Base-by-base conservation (phyloP, 2,329 filamentous ascomycete species). In the Ramichloridium luteum region DNA sequence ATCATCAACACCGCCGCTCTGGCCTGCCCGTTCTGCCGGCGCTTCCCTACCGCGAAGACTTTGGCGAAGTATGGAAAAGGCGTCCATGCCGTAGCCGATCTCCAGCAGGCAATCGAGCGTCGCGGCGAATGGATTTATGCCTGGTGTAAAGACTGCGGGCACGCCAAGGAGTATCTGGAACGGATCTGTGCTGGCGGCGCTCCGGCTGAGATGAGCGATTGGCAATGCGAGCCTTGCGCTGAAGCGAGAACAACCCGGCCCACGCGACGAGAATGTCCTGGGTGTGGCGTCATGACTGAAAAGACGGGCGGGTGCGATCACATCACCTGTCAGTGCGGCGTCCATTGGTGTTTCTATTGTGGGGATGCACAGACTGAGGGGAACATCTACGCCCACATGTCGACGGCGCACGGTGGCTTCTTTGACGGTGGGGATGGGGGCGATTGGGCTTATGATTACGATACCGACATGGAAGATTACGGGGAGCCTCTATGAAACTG, bases 261-360 rank as follows among this genome's bases (percentile, higher is more conserved):
- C 1, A 20, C 8, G 15, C 35, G 11, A 25, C 31, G 16, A 17
- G 13, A 14, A 6, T 37, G 34, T 20, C 37, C 31, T 13, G 34
- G 23, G 2, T 39, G 37, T 18, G 37, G 30, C 3, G 13, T 34
- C 6, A 11, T 33, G 10, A 39, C 36, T 2, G 33, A 39, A 16
- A 40, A 37, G 16, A 16, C 20, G 3, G 12, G 27, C 5, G 37
- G 37, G 4, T 40, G 37, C 15, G 37, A 40, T 28, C 34, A 37
- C 26, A 30, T 40, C 6, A 16, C 31, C 27, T 40, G 37, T 11
- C 5, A 6, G 5, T 36, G 32, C 13, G 29, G 32, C 4, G 16
- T 18, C 11, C 37, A 40, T 22, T 40, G 35, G 34, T 40, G 35
- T 14, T 40, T 37, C 17, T 32, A 28, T 17, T 40, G 38, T 27